Conservation (phyloP, 1,139 yeast species). For the Casaregolazyma suthepensis region DNA sequence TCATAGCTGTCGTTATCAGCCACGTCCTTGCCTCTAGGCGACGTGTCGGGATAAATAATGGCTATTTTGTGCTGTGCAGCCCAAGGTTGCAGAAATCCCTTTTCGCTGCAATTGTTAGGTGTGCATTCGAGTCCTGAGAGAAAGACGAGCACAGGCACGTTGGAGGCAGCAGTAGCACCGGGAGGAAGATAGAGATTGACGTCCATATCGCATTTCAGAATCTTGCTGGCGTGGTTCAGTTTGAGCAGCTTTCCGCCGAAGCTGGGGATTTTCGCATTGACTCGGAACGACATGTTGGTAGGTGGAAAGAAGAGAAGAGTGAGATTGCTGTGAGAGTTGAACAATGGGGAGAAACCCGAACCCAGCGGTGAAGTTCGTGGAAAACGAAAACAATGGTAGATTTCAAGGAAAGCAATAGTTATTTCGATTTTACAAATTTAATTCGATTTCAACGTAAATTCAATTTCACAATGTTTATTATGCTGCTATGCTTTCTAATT, state of each 20-base stretch:
- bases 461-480: no score
- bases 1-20: slow-evolving; percentile 81
- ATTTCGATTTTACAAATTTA: no score
- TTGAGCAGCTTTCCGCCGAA: slow-evolving; percentile 76
- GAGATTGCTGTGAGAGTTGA: not conserved
- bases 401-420: no score
- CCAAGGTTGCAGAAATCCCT: slow-evolving; percentile 79
- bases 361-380: not conserved
- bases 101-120: slow-evolving; percentile 91
- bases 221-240: slow-evolving; percentile 62
- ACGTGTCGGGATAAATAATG: slow-evolving; percentile 89
- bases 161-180: slow-evolving; percentile 33
- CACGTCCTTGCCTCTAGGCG: slow-evolving; percentile 86
- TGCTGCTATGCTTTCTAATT: not conserved
- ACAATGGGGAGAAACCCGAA: not conserved
- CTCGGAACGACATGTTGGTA: slow-evolving; percentile 14
- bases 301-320: not conserved
- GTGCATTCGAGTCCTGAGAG: slow-evolving; percentile 91
- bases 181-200: slow-evolving; percentile 79
- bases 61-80: slow-evolving; percentile 83
- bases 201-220: slow-evolving; percentile 69
- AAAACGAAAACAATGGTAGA: no score
- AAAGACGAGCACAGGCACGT: slow-evolving; percentile 68
- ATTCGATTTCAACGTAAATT: no score
- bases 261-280: slow-evolving; percentile 43